These are phyloP conservation scores for Salicornia ramosissima DNA, from an alignment of 148 eudicot genomes.

Conservation along the genomic window DNA sequence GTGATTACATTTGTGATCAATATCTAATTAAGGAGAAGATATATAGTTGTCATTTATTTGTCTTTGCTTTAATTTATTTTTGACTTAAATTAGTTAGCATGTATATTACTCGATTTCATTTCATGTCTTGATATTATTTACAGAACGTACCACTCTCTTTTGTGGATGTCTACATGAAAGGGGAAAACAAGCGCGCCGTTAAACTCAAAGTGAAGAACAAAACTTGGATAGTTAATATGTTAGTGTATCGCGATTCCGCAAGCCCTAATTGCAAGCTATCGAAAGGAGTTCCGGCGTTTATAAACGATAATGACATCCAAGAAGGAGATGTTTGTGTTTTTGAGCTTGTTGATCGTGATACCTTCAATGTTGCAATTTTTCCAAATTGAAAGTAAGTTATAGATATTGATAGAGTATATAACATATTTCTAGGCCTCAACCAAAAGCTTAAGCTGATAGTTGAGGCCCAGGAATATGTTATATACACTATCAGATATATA, in stretches of 20 bases:
- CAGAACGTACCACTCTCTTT: slow-evolving; percentile 8
- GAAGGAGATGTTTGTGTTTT: slow-evolving; percentile 10
- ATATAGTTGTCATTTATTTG: too few relatives aligned
- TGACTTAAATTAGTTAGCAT: too few relatives aligned
- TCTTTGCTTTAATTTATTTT: neutral
- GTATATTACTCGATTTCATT: neutral
- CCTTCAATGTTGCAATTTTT: neutral
- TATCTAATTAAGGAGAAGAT: neutral
- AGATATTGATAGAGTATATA: too few relatives aligned
- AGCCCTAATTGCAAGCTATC: slow-evolving; percentile 6
- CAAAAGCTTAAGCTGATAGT: too few relatives aligned
- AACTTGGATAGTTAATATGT: neutral
- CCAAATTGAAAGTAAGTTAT: too few relatives aligned
- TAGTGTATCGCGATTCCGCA: neutral
- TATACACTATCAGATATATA: too few relatives aligned
- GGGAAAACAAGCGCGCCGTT: neutral
- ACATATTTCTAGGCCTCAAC: too few relatives aligned
- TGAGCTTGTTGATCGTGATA: neutral
- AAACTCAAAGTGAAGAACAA: neutral
- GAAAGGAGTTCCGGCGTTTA: neutral
- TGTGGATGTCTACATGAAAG: neutral
- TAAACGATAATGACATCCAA: neutral
- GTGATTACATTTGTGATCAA: too few relatives aligned
- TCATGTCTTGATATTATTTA: neutral
- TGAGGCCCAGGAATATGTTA: too few relatives aligned